Conservation (phyloP, 2,329 filamentous ascomycete species). For the Ophiostoma montium region DNA sequence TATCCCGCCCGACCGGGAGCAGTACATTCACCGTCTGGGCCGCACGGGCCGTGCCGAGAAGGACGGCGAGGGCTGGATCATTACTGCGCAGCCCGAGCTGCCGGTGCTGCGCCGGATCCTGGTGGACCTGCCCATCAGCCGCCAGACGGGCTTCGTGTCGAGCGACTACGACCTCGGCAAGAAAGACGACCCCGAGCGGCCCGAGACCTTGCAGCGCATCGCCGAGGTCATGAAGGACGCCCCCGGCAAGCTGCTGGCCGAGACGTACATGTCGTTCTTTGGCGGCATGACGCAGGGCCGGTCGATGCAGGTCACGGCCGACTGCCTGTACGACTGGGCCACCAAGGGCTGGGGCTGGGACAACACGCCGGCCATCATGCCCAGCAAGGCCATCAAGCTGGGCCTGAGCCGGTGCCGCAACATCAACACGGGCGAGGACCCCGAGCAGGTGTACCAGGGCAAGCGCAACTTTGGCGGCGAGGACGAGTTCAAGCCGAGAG, state of each 20-base stretch:
- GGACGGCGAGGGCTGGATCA: slow-evolving; percentile 55
- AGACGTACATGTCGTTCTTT: slow-evolving; percentile 43
- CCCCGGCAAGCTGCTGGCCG: slow-evolving; percentile 26
- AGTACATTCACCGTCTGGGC: slow-evolving; percentile 49
- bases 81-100: slow-evolving; percentile 44
- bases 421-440: neutral
- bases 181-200: slow-evolving; percentile 27
- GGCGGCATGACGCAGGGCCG: slow-evolving; percentile 25
- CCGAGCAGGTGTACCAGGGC: neutral
- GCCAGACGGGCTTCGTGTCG: slow-evolving; percentile 34
- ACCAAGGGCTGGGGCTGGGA: slow-evolving; percentile 36
- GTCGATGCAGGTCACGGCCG: slow-evolving; percentile 27
- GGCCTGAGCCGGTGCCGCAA: slow-evolving; percentile 6
- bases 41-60: slow-evolving; percentile 63
- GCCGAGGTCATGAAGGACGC: slow-evolving; percentile 28
- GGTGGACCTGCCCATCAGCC: slow-evolving; percentile 44
- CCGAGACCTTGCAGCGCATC: slow-evolving; percentile 30
- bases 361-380: slow-evolving; percentile 25
- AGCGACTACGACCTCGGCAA: slow-evolving; percentile 35
- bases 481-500: neutral
- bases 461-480: slow-evolving; percentile 1
- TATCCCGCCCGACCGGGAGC: slow-evolving; percentile 36
- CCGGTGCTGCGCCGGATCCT: slow-evolving; percentile 35
- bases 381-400: slow-evolving; percentile 15
- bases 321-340: slow-evolving; percentile 40